Percentiles rank a stretch among this genome's conserved stretches.
These are phyloP conservation scores for Melampsora larici-populina DNA, from an alignment of 1,284 basidiomycete species.

Conservation along the genomic window DNA sequence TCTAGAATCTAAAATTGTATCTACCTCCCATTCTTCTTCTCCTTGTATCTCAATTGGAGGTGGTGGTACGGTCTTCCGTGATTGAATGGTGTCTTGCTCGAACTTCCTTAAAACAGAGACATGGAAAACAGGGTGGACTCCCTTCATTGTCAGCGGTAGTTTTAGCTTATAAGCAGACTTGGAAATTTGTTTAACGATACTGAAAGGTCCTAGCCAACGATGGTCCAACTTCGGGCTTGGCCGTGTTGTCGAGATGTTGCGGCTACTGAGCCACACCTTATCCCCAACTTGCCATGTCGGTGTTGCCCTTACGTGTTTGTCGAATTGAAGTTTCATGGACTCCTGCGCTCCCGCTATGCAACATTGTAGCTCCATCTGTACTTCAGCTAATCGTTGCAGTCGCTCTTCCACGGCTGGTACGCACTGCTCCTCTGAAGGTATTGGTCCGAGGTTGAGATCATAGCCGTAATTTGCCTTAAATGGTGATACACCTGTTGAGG, in stretches of 20 bases:
- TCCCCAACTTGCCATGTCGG: not conserved
- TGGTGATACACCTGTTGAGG: not conserved
- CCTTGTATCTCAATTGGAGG: no score
- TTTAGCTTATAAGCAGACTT: not conserved
- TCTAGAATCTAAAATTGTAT: not conserved
- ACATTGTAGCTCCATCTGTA: not conserved
- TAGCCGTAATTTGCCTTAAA: slow-evolving; percentile 2
- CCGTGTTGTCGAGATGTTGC: no score
- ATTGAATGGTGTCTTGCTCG: not conserved
- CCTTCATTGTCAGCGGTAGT: not conserved
- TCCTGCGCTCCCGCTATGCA: not conserved
- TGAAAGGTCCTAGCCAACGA: not conserved
- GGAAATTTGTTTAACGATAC: not conserved
- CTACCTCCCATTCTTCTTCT: slow-evolving; percentile 6
- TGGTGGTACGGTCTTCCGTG: not conserved
- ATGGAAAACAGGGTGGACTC: not conserved
- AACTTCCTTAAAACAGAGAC: not conserved
- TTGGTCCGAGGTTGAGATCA: not conserved
- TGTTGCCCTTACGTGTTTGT: not conserved
- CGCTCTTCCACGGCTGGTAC: not conserved
- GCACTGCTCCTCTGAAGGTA: no score
- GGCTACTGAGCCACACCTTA: no score
- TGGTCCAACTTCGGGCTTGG: not conserved
- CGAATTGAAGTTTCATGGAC: not conserved
- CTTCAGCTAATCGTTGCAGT: not conserved